Conservation (phyloP, 192 early-diverging fungal genomes). For the Mortierella antarctica region DNA sequence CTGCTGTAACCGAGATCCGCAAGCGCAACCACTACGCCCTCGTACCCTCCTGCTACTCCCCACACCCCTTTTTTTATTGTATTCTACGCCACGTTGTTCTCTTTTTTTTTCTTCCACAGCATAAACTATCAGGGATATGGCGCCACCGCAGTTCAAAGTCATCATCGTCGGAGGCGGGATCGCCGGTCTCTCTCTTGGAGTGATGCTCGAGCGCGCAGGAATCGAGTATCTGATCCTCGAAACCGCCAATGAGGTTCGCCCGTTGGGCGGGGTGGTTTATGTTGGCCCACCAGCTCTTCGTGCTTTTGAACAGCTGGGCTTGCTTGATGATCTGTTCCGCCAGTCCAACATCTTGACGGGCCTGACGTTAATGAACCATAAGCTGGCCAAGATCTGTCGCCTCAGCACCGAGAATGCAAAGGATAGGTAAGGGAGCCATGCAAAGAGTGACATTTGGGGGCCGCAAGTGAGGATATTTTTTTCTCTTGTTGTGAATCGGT, state of each 20-base stretch:
- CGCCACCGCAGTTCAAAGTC: conserved; percentile 44
- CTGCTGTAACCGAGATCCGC: no score
- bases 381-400: conserved; percentile 26
- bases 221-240: conserved; percentile 48
- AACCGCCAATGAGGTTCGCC: conserved; percentile 15
- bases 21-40: neutral
- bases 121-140: conserved; percentile 4
- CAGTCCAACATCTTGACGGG: conserved; percentile 44
- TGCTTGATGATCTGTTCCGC: conserved; percentile 41
- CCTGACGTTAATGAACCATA: conserved; percentile 22
- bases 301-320: conserved; percentile 44
- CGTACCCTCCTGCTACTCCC: neutral
- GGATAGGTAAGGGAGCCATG: conserved; percentile 21
- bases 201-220: conserved; percentile 50
- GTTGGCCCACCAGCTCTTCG: conserved; percentile 34
- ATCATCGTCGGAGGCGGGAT: conserved; percentile 50
- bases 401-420: conserved; percentile 19
- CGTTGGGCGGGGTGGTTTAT: conserved; percentile 21
- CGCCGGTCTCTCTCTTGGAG: conserved; percentile 32
- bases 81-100: no score
- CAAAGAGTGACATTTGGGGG: neutral
- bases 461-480: neutral
- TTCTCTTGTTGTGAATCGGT: neutral
- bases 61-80: no score
- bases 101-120: no score